Evolutionary conservation across 495 filamentous ascomycete genomes (phyloP), one percentile per base, ranked within the genome.

Genomic region (Cercophora newfieldiana): DNA sequence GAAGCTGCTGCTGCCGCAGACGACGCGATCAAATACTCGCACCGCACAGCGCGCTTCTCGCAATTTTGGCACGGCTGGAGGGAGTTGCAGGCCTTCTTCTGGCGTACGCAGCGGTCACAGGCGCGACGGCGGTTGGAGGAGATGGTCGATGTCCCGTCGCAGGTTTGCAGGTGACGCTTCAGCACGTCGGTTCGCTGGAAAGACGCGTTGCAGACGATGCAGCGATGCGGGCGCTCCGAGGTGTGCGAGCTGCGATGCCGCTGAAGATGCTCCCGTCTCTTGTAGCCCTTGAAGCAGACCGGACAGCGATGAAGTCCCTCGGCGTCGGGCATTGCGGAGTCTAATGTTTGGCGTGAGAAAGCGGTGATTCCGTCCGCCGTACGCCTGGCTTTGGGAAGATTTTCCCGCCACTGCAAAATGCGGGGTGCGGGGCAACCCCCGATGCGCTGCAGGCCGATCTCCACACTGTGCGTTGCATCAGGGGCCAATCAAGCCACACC

Each of bases 61-160:
- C 73, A 75, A 63, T 74, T 75, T 54, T 69, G 61, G 56, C 73
- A 75, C 0, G 73, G 73, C 53, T 74, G 71, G 30, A 51, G 37
- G 14, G 71, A 72, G 67, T 71, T 73, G 67, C 73, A 75, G 25
- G 71, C 73, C 68, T 74, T 75, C 60, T 75, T 75, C 59, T 73
- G 71, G 59, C 71, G 69, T 16, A 75, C 73, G 48, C 73, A 75
- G 62, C 73, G 69, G 54, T 75, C 71, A 30, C 73, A 75, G 29
- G 73, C 69, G 22, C 71, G 65, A 7, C 73, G 71, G 28, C 73
- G 71, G 44, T 61, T 66, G 4, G 69, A 64, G 1, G 69, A 61
- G 0, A 64, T 16, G 57, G 56, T 58, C 10, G 65, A 47, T 22
- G 64, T 21, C 57, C 71, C 73, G 47, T 72, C 71, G 55, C 73